Evolutionary conservation across 2,329 filamentous ascomycete species (phyloP).

Genomic region (Alternaria sp.): DNA sequence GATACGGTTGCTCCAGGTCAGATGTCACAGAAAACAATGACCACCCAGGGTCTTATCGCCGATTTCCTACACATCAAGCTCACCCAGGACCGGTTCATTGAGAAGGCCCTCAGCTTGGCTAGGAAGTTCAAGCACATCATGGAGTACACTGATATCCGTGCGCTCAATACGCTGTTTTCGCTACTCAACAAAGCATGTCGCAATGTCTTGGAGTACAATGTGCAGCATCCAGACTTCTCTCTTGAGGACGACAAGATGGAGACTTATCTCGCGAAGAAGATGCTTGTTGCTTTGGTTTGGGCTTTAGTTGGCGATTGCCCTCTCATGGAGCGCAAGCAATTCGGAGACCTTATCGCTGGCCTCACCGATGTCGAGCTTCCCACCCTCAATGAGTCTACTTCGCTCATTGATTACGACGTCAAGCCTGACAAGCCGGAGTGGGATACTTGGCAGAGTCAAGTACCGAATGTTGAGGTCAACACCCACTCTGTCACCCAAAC

Average conservation of each 20-base stretch:
- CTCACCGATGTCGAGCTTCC: slow-evolving; percentile 88
- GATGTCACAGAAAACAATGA: slow-evolving; percentile 70
- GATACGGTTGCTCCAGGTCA: slow-evolving; percentile 72
- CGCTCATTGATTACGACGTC: slow-evolving; percentile 95
- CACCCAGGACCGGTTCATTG: slow-evolving; percentile 80
- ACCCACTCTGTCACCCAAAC: slow-evolving; percentile 98
- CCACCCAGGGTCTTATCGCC: slow-evolving; percentile 80
- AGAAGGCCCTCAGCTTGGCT: slow-evolving; percentile 78
- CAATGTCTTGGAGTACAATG: slow-evolving; percentile 93
- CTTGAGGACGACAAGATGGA: slow-evolving; percentile 90
- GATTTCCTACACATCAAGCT: slow-evolving; percentile 79
- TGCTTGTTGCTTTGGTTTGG: slow-evolving; percentile 92
- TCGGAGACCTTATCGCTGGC: slow-evolving; percentile 83
- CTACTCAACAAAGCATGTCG: slow-evolving; percentile 92
- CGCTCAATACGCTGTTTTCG: slow-evolving; percentile 92
- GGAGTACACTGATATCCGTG: slow-evolving; percentile 93
- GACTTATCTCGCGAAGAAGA: slow-evolving; percentile 88
- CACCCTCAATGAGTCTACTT: slow-evolving; percentile 76
- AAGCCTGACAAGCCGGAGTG: slow-evolving; percentile 86
- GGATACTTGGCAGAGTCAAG: slow-evolving; percentile 92
- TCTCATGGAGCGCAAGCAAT: slow-evolving; percentile 82
- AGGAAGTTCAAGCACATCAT: slow-evolving; percentile 91
- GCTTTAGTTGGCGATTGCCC: slow-evolving; percentile 95
- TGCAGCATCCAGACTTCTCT: slow-evolving; percentile 92
- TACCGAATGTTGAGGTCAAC: slow-evolving; percentile 94